phyloP scores from a whole-genome alignment of 495 filamentous ascomycete genomes.

The Amorphotheca resinae region DNA sequence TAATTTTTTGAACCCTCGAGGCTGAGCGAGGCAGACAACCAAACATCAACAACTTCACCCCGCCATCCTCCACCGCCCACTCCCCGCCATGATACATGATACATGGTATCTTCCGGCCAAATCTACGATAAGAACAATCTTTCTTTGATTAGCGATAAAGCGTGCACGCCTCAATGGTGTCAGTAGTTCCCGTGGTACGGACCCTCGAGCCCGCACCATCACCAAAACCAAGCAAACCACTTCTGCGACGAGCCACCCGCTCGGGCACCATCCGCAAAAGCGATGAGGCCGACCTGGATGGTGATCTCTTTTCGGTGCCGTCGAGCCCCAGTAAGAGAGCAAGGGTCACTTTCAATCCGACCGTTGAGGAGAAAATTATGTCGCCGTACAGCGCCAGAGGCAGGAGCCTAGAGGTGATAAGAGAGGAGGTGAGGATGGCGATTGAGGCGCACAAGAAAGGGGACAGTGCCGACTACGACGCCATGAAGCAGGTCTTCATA shows the following conservation, averaged over 20 bases:
- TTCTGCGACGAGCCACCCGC: conserved; percentile 15
- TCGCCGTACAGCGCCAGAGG: conserved; percentile 30
- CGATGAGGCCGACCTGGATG: conserved; percentile 29
- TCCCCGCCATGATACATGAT: too few relatives aligned
- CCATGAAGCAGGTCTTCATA: conserved; percentile 55
- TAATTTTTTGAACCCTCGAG: too few relatives aligned
- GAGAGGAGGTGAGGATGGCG: conserved; percentile 59
- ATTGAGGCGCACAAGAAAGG: conserved; percentile 54
- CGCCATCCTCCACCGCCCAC: too few relatives aligned
- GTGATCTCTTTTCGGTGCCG: conserved; percentile 31
- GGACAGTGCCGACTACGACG: conserved; percentile 60
- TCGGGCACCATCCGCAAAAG: conserved; percentile 19
- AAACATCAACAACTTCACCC: too few relatives aligned
- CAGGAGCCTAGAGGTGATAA: conserved; percentile 36
- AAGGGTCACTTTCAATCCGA: conserved; percentile 61
- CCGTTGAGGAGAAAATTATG: conserved; percentile 48
- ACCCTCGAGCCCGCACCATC: conserved; percentile 2
- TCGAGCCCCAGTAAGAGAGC: conserved; percentile 45
- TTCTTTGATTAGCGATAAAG: not conserved
- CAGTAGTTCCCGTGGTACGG: conserved; percentile 9
- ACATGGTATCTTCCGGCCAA: too few relatives aligned
- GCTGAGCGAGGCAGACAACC: too few relatives aligned
- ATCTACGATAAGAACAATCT: too few relatives aligned
- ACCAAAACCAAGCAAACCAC: conserved; percentile 16
- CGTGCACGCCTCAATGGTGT: conserved; percentile 14